Evolutionary conservation across 768 basidiomycete genomes (phyloP).

Genomic region (Rhodotorula babjevae): DNA sequence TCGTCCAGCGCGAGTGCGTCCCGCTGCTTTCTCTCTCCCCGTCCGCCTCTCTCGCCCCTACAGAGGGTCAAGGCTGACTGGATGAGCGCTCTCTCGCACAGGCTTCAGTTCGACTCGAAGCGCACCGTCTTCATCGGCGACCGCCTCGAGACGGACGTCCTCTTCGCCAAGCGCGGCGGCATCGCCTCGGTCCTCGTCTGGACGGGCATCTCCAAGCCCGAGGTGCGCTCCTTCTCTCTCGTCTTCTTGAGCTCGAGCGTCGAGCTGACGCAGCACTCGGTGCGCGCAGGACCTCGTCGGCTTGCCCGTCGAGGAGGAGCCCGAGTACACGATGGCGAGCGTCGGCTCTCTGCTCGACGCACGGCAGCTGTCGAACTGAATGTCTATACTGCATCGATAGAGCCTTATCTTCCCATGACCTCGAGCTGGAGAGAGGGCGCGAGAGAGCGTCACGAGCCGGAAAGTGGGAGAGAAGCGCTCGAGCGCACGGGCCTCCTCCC

Average conservation of each 20-base stretch:
- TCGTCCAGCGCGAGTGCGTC: conserved; percentile 69
- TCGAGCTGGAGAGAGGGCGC: too few relatives aligned
- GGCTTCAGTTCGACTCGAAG: conserved; percentile 76
- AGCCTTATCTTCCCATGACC: too few relatives aligned
- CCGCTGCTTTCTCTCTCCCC: background rate
- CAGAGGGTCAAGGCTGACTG: too few relatives aligned
- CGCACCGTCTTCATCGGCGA: conserved; percentile 92
- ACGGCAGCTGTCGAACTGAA: background rate
- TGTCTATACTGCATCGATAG: too few relatives aligned
- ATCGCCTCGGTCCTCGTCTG: conserved; percentile 24
- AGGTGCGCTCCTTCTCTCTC: background rate
- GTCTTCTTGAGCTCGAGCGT: background rate
- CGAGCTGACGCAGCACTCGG: background rate
- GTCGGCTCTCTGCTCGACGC: conserved; percentile 7
- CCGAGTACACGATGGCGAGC: conserved; percentile 10
- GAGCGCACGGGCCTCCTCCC: too few relatives aligned
- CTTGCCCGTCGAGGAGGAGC: background rate
- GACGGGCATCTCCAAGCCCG: conserved; percentile 13
- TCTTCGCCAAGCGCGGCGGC: conserved; percentile 64
- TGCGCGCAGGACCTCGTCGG: background rate
- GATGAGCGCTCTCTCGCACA: conserved; percentile 44
- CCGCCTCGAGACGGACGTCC: conserved; percentile 86
- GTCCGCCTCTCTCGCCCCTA: background rate
- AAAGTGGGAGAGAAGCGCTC: too few relatives aligned
- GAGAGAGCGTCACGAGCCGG: too few relatives aligned